Base-by-base conservation (phyloP, 2,329 filamentous ascomycete species). In the Alternaria gansuensis region DNA sequence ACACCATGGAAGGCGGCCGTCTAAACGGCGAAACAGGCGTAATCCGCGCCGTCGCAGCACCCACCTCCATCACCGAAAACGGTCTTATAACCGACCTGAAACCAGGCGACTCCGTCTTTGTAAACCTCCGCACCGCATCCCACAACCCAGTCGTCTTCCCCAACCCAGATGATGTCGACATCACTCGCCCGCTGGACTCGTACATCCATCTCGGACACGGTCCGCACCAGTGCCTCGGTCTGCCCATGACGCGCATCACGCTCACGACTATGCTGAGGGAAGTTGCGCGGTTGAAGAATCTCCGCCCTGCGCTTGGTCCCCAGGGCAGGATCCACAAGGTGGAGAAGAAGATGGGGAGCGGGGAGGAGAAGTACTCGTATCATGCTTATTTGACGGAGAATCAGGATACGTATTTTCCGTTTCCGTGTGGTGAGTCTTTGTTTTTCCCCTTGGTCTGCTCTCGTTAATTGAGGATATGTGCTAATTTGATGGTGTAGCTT, bases 311-410 rank as follows among this genome's bases (percentile, higher is more conserved):
- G 48, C 62, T 63, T 13, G 80, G 79, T 2, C 66, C 72, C 55
- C 74, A 78, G 70, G 78, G 78, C 14, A 63, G 65, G 45, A 71
- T 83, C 41, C 78, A 81, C 68, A 82, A 82, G 69, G 76, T 82
- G 0, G 60, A 68, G 44, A 78, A 78, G 67, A 62, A 34, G 36
- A 56, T 72, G 59, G 59, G 17, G 62, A 74, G 26, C 6, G 62
- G 50, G 4, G 67, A 62, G 31, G 67, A 75, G 40, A 68, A 70
- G 58, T 65, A 78, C 50, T 69, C 71, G 10, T 81, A 79, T 58
- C 77, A 80, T 69, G 74, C 75, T 24, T 83, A 81, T 59, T 64
- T 83, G 74, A 82, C 79, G 34, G 81, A 82, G 74, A 79, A 80
- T 51, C 80, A 79, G 77, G 79, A 82, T 71, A 74, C 71, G 66